Conservation (phyloP, 2,329 filamentous ascomycete species). For the Fusarium sp. region DNA sequence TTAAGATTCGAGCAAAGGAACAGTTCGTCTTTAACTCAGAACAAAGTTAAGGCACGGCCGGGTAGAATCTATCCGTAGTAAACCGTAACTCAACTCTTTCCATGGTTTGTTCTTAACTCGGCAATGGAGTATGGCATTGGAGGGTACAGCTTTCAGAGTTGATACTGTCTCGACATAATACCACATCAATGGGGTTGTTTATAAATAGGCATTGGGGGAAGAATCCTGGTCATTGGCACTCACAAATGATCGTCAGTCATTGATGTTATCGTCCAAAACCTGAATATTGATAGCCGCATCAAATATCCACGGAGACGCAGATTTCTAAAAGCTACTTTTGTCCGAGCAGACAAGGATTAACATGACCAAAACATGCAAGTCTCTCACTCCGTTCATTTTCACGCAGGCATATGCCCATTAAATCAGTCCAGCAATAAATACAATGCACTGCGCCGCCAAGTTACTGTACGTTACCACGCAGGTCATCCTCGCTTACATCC, state of each 20-base stretch:
- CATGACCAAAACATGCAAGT: neutral
- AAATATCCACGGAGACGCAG: neutral
- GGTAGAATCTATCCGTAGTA: neutral
- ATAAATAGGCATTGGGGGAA: neutral
- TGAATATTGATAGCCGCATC: neutral
- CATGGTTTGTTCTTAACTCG: neutral
- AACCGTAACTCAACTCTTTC: neutral
- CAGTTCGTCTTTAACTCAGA: neutral
- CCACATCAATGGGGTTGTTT: neutral
- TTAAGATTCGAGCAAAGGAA: neutral
- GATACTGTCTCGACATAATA: neutral
- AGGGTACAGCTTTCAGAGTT: neutral
- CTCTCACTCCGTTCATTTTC: neutral
- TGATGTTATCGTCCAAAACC: neutral
- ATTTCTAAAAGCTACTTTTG: neutral
- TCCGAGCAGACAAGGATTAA: neutral
- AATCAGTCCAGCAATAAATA: neutral
- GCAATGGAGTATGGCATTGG: neutral
- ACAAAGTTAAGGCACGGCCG: neutral
- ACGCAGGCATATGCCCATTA: neutral
- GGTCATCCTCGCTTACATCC: neutral
- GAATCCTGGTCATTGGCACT: neutral
- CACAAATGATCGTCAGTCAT: neutral
- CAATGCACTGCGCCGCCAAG: constrained; percentile 13
- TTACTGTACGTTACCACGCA: neutral